Base-by-base conservation (phyloP, 352 stramenopile species). In the Pythium folliculosum region DNA sequence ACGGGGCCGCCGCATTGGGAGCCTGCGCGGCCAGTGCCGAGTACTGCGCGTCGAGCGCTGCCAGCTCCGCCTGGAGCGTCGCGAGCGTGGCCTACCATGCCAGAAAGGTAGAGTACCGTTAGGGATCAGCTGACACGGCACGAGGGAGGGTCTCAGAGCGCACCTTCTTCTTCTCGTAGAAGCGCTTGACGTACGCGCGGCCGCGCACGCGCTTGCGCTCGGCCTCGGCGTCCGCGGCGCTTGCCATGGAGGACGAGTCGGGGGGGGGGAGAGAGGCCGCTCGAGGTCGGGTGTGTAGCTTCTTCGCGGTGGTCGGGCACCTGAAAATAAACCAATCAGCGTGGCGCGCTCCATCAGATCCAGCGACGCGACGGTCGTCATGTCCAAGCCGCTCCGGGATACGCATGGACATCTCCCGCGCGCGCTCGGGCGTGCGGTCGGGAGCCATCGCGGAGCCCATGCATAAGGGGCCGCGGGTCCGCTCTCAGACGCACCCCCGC, bases 121-220 rank as follows among this genome's bases (percentile, higher is more conserved):
- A n/a, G n/a, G n/a, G n/a, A n/a, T n/a, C n/a, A n/a, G n/a, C n/a
- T n/a, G n/a, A n/a, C n/a, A n/a, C n/a, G n/a, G n/a, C 37, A 51
- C 32, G 21, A 32, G 12, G 17, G 27, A 51, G 16, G 23, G 43
- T n/a, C 13, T 35, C n/a, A n/a, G n/a, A n/a, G n/a, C n/a, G n/a
- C 52, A 66, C 60, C 32, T 66, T 66, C 13, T 51, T 55, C 38
- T 59, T 58, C 16, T 55, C 60, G 27, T 66, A 66, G 32, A 21
- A 40, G 4, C 38, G 30, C 9, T 30, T 23, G 9, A 59, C 60
- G 48, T 66, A 66, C 50, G 19, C 60, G 21, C 60, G 49, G 13
- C 48, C 21, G 23, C 22, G 30, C 5, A 51, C 30, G 21, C 60
- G 60, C 37, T 52, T 49, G 32, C 22, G 56, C 19, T 53, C 45